Evolutionary conservation across 169 alveolate species (phyloP).

Genomic region (Perkinsus chesapeaki): DNA sequence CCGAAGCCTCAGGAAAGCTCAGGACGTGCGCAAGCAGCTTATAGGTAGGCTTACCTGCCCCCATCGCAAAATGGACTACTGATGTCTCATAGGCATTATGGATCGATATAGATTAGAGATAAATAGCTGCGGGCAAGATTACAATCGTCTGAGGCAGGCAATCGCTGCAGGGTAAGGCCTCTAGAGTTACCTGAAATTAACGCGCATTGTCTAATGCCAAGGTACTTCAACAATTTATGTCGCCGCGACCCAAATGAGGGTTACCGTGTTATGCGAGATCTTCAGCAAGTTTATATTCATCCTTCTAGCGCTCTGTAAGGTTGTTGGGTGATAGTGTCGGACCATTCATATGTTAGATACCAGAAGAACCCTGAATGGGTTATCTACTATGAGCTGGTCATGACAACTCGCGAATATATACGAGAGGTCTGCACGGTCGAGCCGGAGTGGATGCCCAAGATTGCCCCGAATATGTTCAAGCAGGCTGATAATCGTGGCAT

Average conservation of each 20-base stretch:
- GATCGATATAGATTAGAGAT: slow-evolving; percentile 86
- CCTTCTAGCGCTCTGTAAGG: slow-evolving; percentile 92
- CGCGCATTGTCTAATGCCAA: background rate
- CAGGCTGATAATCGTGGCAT: slow-evolving; percentile 74
- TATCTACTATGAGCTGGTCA: slow-evolving; percentile 93
- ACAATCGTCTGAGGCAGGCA: slow-evolving; percentile 41
- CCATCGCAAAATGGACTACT: background rate
- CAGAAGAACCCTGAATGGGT: slow-evolving; percentile 92
- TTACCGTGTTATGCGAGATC: slow-evolving; percentile 88
- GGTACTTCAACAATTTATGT: background rate
- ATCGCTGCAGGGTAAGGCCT: background rate
- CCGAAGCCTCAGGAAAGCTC: slow-evolving; percentile 78
- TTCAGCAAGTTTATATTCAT: slow-evolving; percentile 93
- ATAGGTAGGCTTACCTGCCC: slow-evolving; percentile 27
- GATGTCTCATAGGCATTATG: slow-evolving; percentile 60
- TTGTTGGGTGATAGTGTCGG: background rate
- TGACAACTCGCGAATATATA: slow-evolving; percentile 97
- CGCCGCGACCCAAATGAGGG: slow-evolving; percentile 91
- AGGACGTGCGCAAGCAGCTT: slow-evolving; percentile 92
- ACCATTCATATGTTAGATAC: background rate
- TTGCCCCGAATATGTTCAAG: slow-evolving; percentile 95
- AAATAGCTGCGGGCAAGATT: slow-evolving; percentile 71
- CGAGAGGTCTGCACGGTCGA: slow-evolving; percentile 92
- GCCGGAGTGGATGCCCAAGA: slow-evolving; percentile 95
- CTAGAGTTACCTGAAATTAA: background rate